Evolutionary conservation across 2,329 filamentous ascomycete genomes (phyloP).

Genomic region (Stylonectria norvegica): DNA sequence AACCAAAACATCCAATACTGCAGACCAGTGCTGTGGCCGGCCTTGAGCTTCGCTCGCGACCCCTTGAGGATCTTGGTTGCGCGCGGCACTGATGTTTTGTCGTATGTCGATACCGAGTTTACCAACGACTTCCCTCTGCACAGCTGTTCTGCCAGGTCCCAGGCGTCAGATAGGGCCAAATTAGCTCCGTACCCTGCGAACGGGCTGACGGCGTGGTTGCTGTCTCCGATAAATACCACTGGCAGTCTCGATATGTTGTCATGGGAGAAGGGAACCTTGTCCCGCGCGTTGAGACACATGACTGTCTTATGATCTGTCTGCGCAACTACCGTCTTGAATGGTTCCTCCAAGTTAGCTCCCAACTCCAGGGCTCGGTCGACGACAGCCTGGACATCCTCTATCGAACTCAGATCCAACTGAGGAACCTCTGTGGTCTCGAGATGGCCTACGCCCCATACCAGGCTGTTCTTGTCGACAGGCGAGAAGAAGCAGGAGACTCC

Average conservation of each 20-base stretch:
- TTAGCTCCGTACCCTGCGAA: conserved; percentile 50
- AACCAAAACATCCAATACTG: conserved; percentile 21
- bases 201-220: conserved; percentile 48
- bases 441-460: conserved; percentile 43
- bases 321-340: conserved; percentile 38
- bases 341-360: conserved; percentile 35
- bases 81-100: conserved; percentile 34
- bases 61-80: conserved; percentile 24
- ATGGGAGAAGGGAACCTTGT: conserved; percentile 44
- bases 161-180: conserved; percentile 45
- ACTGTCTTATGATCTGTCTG: conserved; percentile 37
- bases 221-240: conserved; percentile 47
- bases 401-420: conserved; percentile 8
- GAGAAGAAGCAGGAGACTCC: conserved; percentile 44
- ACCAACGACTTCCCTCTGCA: conserved; percentile 25
- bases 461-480: conserved; percentile 38
- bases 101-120: conserved; percentile 33
- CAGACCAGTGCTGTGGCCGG: conserved; percentile 24
- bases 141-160: conserved; percentile 43
- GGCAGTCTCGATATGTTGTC: conserved; percentile 17
- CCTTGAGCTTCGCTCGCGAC: conserved; percentile 21
- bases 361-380: conserved; percentile 30
- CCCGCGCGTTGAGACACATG: conserved; percentile 39
- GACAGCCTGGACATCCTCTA: conserved; percentile 27
- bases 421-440: conserved; percentile 21